phyloP scores from a whole-genome alignment of 768 basidiomycete genomes.

The Rhodotorula diobovata region DNA sequence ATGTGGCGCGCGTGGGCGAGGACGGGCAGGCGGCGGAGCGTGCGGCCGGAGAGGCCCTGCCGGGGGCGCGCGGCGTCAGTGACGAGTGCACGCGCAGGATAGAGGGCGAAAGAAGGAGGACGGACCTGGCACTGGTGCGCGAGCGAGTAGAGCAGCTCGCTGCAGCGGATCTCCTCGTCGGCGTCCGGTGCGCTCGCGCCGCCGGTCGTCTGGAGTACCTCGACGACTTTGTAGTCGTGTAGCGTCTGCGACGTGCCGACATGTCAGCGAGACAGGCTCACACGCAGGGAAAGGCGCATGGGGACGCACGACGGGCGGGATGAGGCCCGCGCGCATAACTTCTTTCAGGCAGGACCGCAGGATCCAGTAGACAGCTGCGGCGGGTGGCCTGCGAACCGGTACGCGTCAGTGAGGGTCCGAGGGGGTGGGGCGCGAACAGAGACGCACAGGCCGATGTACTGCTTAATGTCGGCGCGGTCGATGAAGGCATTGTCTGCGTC shows the following conservation, averaged over 20 bases:
- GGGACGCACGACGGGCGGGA: constrained; percentile 60
- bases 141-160: constrained; percentile 48
- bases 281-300: background rate
- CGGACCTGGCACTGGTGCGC: constrained; percentile 74
- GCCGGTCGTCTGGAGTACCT: constrained; percentile 1
- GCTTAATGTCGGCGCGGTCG: constrained; percentile 93
- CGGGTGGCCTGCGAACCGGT: constrained; percentile 56
- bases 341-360: constrained; percentile 74
- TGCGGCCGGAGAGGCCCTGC: constrained; percentile 85
- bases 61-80: constrained; percentile 16
- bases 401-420: background rate
- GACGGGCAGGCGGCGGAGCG: constrained; percentile 86
- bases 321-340: constrained; percentile 67
- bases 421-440: too few species aligned
- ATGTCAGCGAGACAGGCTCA: background rate
- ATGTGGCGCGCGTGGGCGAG: constrained; percentile 83
- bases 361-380: constrained; percentile 90
- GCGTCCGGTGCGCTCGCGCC: background rate
- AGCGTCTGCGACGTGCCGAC: constrained; percentile 7
- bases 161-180: constrained; percentile 27
- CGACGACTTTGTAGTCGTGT: constrained; percentile 30
- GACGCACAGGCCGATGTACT: constrained; percentile 54
- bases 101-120: background rate
- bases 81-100: constrained; percentile 4
- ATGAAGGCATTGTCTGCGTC: constrained; percentile 81